phyloP scores from a whole-genome alignment of 2,329 filamentous ascomycete species.

The Cercospora brassicicola region DNA sequence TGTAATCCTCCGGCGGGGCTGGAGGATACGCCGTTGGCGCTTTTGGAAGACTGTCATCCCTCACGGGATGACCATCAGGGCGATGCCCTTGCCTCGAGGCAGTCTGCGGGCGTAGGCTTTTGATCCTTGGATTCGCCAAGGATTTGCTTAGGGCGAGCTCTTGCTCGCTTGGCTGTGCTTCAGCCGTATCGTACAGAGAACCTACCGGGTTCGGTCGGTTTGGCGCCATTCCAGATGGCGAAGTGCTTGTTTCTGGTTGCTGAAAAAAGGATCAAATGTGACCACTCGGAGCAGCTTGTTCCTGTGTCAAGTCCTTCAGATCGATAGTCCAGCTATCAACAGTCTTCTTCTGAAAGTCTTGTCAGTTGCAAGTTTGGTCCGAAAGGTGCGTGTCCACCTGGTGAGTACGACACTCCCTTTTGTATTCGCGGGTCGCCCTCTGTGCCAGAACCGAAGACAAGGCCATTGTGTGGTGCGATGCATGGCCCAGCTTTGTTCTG shows the following conservation, averaged over 20 bases:
- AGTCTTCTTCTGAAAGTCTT: neutral
- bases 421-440: neutral
- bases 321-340: slow-evolving; percentile 14
- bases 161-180: neutral
- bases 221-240: slow-evolving; percentile 3
- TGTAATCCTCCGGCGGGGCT: neutral
- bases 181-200: neutral
- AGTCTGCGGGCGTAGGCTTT: neutral
- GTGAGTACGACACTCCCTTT: neutral
- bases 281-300: neutral
- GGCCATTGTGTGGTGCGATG: neutral
- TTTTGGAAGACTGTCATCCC: neutral
- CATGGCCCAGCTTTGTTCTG: neutral
- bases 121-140: neutral
- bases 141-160: neutral
- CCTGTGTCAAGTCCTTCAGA: slow-evolving; percentile 1
- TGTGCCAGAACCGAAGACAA: neutral
- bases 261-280: neutral
- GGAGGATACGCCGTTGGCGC: neutral
- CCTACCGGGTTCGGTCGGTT: neutral
- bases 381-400: neutral
- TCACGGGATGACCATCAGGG: neutral
- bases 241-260: neutral
- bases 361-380: neutral
- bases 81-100: neutral